Evolutionary conservation across 2,329 filamentous ascomycete genomes (phyloP).

Genomic region (Westerdykella ornata): DNA sequence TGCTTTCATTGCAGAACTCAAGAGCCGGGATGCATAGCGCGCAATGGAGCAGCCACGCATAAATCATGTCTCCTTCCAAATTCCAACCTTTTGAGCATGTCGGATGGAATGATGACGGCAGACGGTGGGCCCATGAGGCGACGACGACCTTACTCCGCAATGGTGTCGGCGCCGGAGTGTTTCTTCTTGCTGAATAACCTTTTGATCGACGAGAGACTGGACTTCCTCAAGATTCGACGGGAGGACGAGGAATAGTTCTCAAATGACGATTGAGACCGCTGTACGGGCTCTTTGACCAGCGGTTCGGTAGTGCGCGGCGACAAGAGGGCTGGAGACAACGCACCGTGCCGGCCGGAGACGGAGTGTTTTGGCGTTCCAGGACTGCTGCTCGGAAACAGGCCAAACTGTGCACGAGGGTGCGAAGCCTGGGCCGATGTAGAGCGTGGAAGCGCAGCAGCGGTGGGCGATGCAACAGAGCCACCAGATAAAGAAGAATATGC

Average conservation of each 20-base stretch:
- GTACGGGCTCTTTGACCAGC: slow-evolving; percentile 9
- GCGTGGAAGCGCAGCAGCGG: slow-evolving; percentile 16
- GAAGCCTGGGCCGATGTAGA: slow-evolving; percentile 27
- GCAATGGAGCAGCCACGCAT: background rate
- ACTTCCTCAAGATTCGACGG: slow-evolving; percentile 25
- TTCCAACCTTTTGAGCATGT: slow-evolving; percentile 18
- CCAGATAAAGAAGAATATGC: slow-evolving; percentile 37
- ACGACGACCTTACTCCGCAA: slow-evolving; percentile 23
- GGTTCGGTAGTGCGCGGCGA: slow-evolving; percentile 13
- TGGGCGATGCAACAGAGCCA: slow-evolving; percentile 28
- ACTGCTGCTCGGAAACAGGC: slow-evolving; percentile 29
- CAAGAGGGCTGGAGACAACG: slow-evolving; percentile 19
- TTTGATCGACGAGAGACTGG: slow-evolving; percentile 32
- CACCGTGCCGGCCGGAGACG: slow-evolving; percentile 21
- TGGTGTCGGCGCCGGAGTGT: slow-evolving; percentile 26
- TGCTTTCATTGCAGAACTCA: no score
- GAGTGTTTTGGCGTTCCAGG: slow-evolving; percentile 31
- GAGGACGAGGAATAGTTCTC: slow-evolving; percentile 16
- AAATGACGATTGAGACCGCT: slow-evolving; percentile 26
- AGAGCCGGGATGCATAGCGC: no score
- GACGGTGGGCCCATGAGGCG: no score
- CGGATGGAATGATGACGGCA: slow-evolving; percentile 15
- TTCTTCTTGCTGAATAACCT: slow-evolving; percentile 34
- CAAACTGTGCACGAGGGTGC: slow-evolving; percentile 31
- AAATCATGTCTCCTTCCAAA: slow-evolving; percentile 1